These are phyloP conservation scores for Fusarium mexicanum DNA, from an alignment of 2,329 filamentous ascomycete genomes.

Conservation along the genomic window DNA sequence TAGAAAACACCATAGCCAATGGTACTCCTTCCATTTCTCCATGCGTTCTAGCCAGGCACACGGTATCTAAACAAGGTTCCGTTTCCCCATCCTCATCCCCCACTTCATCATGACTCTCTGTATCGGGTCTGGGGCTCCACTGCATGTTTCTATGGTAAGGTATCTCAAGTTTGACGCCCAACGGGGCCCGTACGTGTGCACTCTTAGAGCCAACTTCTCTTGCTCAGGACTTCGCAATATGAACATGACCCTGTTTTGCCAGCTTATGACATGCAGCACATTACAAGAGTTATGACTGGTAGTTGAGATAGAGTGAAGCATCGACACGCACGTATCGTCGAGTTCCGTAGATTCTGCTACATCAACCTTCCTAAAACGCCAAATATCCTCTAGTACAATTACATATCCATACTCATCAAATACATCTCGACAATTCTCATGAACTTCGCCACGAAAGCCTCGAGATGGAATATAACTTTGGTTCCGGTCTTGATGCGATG, in stretches of 20 bases:
- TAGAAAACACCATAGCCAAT: neutral
- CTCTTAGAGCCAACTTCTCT: neutral
- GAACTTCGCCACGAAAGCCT: slow-evolving; percentile 98
- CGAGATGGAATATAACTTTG: slow-evolving; percentile 97
- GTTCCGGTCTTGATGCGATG: slow-evolving; percentile 90
- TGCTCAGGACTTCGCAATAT: neutral
- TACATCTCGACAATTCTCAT: slow-evolving; percentile 96
- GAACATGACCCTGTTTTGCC: neutral
- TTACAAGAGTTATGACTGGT: neutral
- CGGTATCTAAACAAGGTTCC: slow-evolving; percentile 17
- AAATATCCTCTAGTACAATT: slow-evolving; percentile 35
- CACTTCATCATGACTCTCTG: slow-evolving; percentile 18
- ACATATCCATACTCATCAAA: slow-evolving; percentile 84
- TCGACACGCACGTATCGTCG: neutral
- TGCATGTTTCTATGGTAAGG: neutral
- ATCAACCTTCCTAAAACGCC: slow-evolving; percentile 42
- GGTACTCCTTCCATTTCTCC: slow-evolving; percentile 12
- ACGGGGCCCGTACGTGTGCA: neutral
- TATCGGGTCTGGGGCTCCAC: slow-evolving; percentile 7
- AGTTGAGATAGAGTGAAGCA: neutral
- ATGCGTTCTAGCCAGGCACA: slow-evolving; percentile 21
- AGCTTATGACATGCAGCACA: neutral
- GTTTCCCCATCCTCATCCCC: slow-evolving; percentile 36
- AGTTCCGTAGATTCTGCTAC: slow-evolving; percentile 21
- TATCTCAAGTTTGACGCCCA: neutral